These are phyloP conservation scores for Neurospora sp. DNA, from an alignment of 2,329 filamentous ascomycete genomes.

Conservation along the genomic window DNA sequence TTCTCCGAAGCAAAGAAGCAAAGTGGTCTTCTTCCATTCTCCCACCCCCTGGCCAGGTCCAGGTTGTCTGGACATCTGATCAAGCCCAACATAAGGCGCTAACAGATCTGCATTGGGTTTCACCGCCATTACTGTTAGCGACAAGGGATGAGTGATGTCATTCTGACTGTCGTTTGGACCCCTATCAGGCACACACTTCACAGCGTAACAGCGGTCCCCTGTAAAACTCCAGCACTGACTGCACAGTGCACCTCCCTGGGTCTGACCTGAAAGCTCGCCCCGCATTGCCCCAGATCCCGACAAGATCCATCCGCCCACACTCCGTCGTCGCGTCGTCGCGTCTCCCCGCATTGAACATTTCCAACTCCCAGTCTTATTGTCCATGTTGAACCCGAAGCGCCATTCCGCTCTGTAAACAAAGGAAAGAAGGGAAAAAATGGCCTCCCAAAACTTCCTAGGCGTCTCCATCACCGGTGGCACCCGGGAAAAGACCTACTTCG, in stretches of 20 bases:
- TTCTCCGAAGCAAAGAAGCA: background rate
- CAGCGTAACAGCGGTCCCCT: background rate
- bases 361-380: background rate
- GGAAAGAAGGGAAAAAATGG: conserved; percentile 16
- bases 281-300: background rate
- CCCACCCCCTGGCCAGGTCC: background rate
- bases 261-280: background rate
- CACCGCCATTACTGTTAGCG: background rate
- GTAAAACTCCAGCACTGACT: background rate
- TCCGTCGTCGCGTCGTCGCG: background rate
- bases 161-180: background rate
- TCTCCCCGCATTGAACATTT: background rate
- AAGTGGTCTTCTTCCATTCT: background rate
- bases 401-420: background rate
- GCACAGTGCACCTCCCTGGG: background rate
- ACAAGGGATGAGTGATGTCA: background rate
- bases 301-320: background rate
- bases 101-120: background rate
- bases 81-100: background rate
- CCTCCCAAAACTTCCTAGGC: conserved; percentile 20
- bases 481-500: conserved; percentile 56
- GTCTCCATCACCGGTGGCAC: conserved; percentile 18
- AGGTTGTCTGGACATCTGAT: background rate
- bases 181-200: background rate
- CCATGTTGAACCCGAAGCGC: background rate